These are phyloP conservation scores for Scedosporium apiospermum DNA, from an alignment of 2,329 filamentous ascomycete species.

Conservation along the genomic window DNA sequence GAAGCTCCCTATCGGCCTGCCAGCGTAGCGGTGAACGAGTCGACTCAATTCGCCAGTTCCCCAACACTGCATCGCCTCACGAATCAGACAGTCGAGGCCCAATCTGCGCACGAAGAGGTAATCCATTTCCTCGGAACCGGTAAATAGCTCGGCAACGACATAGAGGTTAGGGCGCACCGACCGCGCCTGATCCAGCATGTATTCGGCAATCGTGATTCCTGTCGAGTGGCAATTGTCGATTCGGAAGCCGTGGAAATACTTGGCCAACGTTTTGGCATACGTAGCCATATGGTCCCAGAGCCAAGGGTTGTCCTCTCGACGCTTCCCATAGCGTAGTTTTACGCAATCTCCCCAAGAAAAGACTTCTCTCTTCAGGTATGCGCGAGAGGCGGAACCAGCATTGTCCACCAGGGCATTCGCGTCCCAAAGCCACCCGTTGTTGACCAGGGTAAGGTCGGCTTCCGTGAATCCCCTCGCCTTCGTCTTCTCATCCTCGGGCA, in stretches of 20 bases:
- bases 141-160: constrained; percentile 91
- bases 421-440: constrained; percentile 99
- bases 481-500: constrained; percentile 71
- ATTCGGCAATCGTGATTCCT: constrained; percentile 85
- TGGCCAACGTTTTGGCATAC: constrained; percentile 86
- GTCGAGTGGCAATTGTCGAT: constrained; percentile 99
- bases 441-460: constrained; percentile 72
- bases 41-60: constrained; percentile 86
- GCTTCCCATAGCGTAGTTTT: constrained; percentile 80
- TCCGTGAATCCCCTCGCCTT: constrained; percentile 54
- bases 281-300: constrained; percentile 94
- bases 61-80: constrained; percentile 98
- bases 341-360: constrained; percentile 99
- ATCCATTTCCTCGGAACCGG: constrained; percentile 90
- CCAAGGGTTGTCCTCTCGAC: constrained; percentile 78
- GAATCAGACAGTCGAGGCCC: constrained; percentile 82
- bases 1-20: constrained; percentile 92
- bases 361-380: constrained; percentile 92
- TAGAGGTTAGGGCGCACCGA: constrained; percentile 79
- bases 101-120: constrained; percentile 92
- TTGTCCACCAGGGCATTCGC: constrained; percentile 92
- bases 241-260: constrained; percentile 88
- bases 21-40: constrained; percentile 86
- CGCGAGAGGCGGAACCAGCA: constrained; percentile 76
- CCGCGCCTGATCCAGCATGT: constrained; percentile 89